Conservation (phyloP, 805 yeast species). For the Jamesozyma spencerorum region DNA sequence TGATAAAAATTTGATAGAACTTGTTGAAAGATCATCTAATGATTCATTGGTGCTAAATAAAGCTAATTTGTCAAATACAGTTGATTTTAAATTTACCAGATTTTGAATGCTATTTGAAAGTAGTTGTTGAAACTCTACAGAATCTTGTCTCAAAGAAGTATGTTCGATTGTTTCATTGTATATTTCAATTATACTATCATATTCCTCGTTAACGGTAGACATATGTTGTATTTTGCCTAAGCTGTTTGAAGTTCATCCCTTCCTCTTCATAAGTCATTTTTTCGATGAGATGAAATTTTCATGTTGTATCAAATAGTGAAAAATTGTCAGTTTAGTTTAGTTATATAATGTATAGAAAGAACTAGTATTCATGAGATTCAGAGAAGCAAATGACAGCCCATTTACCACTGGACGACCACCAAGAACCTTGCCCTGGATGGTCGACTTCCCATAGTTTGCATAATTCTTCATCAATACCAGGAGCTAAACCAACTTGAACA, state of each 20-base stretch:
- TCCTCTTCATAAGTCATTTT: no score
- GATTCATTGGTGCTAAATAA: conserved; percentile 67
- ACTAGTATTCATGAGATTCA: not conserved
- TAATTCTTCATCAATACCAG: conserved; percentile 64
- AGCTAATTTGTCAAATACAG: conserved; percentile 37
- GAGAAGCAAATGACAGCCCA: conserved; percentile 77
- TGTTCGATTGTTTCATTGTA: conserved; percentile 15
- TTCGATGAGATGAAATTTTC: no score
- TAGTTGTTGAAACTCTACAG: conserved; percentile 33
- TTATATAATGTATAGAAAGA: no score
- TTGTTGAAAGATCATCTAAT: conserved; percentile 58
- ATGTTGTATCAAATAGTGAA: no score
- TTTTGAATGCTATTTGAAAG: conserved; percentile 33
- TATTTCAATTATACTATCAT: conserved; percentile 11
- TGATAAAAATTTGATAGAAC: conserved; percentile 49
- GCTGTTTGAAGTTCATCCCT: no score
- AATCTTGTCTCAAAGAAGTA: conserved; percentile 33
- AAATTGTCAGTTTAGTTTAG: no score
- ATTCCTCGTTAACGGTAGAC: conserved; percentile 15
- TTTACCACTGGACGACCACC: conserved; percentile 85
- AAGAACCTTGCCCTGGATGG: conserved; percentile 56
- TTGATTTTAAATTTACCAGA: conserved; percentile 36
- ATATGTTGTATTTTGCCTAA: conserved; percentile 7
- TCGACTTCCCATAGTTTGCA: conserved; percentile 47
- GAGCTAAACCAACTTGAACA: conserved; percentile 75